Evolutionary conservation across 2,329 filamentous ascomycete genomes (phyloP), one percentile per base, ranked within the genome.

Genomic region (Fusarium lyarnte): DNA sequence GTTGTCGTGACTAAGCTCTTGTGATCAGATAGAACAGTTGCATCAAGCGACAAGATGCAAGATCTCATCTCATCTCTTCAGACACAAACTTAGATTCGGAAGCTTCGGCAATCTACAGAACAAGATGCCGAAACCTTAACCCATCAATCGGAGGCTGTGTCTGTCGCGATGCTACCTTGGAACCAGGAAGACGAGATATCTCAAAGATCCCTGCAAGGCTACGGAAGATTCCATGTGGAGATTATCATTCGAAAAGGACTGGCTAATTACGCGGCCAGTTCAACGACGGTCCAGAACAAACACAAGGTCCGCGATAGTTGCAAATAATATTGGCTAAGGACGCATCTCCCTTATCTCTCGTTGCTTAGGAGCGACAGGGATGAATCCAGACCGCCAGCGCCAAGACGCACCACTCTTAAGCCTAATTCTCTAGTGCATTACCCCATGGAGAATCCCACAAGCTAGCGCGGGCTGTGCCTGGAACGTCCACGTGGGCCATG

Each of bases 31-130:
- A n/a, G n/a, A n/a, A n/a, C n/a, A n/a, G n/a, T n/a, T 35, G 10
- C 0, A 33, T 12, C 8, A 4, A 7, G 16, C 14, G 0, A 8
- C 3, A 2, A 21, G 33, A 38, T 25, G 4, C 7, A 25, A 27
- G 13, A 38, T 27, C 13, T 23, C 31, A 38, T 27, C 13, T 23
- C 31, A 16, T 21, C n/a, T 4, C 3, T 8, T 14, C 17, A 12
- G 47, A 21, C 16, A 21, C 11, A 51, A 27, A 17, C 0, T 35
- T 25, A 23, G 7, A 29, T 29, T 17, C 4, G 21, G 35, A 19
- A n/a, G 2, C 5, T 38, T 53, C 51, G 51, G 35, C 10, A 53
- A 29, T 39, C 33, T 39, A 23, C n/a, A 7, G 3, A 29, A 39
- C 35, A 11, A 42, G 27, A 31, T 31, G 16, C 19, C 27, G 10